Percentiles rank a stretch among this genome's conserved stretches.
phyloP scores from a whole-genome alignment of 2,329 filamentous ascomycete genomes.

The Ophiostoma ips region DNA sequence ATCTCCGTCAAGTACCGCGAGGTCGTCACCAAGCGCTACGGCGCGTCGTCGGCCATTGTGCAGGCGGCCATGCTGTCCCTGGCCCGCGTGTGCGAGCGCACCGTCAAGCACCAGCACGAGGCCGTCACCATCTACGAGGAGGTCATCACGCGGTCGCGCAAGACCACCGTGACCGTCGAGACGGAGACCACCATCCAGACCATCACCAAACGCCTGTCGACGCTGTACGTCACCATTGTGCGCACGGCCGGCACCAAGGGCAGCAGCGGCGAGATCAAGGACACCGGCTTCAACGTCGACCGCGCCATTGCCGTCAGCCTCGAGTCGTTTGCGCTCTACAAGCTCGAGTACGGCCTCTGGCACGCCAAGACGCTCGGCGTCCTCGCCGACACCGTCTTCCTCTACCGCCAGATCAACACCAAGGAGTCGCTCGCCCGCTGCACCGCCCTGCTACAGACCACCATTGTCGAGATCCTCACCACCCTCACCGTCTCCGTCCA shows the following conservation, averaged over 20 bases:
- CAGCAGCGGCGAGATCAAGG: slow-evolving; percentile 16
- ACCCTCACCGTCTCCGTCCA: slow-evolving; percentile 25
- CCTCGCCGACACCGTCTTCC: slow-evolving; percentile 27
- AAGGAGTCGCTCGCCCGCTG: slow-evolving; percentile 26
- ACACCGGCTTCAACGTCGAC: slow-evolving; percentile 20
- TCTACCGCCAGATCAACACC: slow-evolving; percentile 26
- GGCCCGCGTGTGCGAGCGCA: slow-evolving; percentile 31
- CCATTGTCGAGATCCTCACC: slow-evolving; percentile 27
- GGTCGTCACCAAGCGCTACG: slow-evolving; percentile 26
- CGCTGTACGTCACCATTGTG: slow-evolving; percentile 29
- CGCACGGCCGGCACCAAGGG: slow-evolving; percentile 22
- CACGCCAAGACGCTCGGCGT: slow-evolving; percentile 30
- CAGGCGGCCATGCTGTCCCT: slow-evolving; percentile 24
- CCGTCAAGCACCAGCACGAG: slow-evolving; percentile 28
- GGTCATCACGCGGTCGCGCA: slow-evolving; percentile 25
- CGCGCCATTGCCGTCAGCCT: slow-evolving; percentile 25
- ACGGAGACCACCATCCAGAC: slow-evolving; percentile 26
- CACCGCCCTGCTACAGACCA: slow-evolving; percentile 24
- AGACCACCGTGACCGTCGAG: slow-evolving; percentile 23
- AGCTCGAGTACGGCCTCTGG: slow-evolving; percentile 30
- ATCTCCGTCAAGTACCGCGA: slow-evolving; percentile 34
- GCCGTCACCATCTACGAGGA: slow-evolving; percentile 32
- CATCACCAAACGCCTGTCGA: slow-evolving; percentile 35
- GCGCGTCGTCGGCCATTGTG: slow-evolving; percentile 18
- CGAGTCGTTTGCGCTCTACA: slow-evolving; percentile 29